Evolutionary conservation across 257 asterid genomes (phyloP).

Genomic region (Ligustrum vulgare): DNA sequence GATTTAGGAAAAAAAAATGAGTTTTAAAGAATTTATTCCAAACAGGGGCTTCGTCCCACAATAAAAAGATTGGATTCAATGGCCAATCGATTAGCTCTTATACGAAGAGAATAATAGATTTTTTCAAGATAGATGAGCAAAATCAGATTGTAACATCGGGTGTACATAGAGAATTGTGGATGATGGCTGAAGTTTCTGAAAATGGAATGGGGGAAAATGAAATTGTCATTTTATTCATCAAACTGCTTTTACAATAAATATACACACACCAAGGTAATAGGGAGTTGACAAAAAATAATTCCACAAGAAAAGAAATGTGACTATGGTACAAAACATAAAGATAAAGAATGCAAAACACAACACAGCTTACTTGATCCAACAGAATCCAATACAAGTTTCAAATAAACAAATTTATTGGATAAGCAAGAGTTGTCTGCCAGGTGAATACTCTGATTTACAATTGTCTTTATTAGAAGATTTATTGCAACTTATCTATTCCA

Average conservation of each 20-base stretch:
- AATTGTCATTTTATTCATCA: background rate
- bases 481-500: constrained; percentile 7
- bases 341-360: background rate
- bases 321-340: background rate
- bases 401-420: background rate
- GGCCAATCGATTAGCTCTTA: background rate
- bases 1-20: too few relatives aligned
- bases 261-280: background rate
- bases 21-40: too few relatives aligned
- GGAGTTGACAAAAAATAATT: background rate
- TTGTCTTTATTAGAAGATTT: constrained; percentile 9
- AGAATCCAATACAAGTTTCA: background rate
- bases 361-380: background rate
- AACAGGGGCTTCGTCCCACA: too few relatives aligned
- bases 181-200: background rate
- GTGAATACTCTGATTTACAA: constrained; percentile 11
- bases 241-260: background rate
- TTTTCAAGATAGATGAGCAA: background rate
- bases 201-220: background rate
- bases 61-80: background rate
- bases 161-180: background rate
- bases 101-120: background rate
- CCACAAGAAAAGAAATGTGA: background rate
- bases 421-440: background rate
- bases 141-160: background rate